These are phyloP conservation scores for Zygnema cylindricum DNA, from an alignment of 139 green algal species.

Conservation along the genomic window DNA sequence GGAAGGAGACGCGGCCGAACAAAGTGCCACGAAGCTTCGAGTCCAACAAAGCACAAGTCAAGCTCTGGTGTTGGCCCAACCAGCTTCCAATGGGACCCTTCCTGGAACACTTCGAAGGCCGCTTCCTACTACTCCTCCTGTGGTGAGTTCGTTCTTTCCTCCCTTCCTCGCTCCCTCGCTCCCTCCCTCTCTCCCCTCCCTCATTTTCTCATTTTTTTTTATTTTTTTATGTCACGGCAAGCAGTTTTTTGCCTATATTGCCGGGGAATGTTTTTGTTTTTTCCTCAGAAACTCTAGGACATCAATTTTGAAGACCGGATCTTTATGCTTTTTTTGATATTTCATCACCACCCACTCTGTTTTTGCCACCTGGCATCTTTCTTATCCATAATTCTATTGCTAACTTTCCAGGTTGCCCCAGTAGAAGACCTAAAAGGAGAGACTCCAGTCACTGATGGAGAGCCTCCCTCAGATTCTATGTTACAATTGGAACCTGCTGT, in stretches of 20 bases:
- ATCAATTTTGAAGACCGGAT: no score
- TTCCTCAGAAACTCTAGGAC: no score
- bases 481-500: no score
- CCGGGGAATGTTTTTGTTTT: no score
- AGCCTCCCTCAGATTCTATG: no score
- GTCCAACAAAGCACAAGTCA: background rate
- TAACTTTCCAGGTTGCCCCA: slow-evolving; percentile 29
- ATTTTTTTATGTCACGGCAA: no score
- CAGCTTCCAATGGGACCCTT: slow-evolving; percentile 46
- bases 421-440: background rate
- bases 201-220: no score
- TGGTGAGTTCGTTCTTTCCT: background rate
- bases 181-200: no score
- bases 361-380: background rate
- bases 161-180: no score
- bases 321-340: background rate
- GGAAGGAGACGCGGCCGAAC: slow-evolving; percentile 40
- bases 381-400: no score
- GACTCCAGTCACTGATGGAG: no score
- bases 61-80: slow-evolving; percentile 30
- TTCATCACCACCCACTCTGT: background rate
- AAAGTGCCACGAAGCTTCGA: slow-evolving; percentile 32
- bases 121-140: background rate
- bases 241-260: no score
- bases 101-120: background rate